Evolutionary conservation across 2,329 filamentous ascomycete genomes (phyloP).

Genomic region (Cyclaneusma minus): DNA sequence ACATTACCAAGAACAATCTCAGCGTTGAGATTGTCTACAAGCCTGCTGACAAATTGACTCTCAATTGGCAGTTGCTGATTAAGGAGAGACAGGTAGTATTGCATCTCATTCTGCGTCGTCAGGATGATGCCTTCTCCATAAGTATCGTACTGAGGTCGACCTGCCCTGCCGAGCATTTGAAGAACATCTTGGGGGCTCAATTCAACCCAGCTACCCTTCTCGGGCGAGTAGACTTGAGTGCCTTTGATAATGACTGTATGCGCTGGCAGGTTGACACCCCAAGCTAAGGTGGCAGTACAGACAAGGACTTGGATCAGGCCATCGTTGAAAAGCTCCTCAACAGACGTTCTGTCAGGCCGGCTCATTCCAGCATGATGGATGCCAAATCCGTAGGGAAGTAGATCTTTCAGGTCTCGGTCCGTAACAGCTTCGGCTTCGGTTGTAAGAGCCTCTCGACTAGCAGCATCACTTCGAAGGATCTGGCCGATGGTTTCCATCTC

Average conservation of each 20-base stretch:
- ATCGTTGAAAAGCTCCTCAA: constrained; percentile 86
- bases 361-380: constrained; percentile 98
- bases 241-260: constrained; percentile 99
- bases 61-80: constrained; percentile 98
- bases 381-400: constrained; percentile 90
- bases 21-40: constrained; percentile 92
- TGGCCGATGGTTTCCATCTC: constrained; percentile 95
- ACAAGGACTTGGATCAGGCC: constrained; percentile 90
- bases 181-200: constrained; percentile 93
- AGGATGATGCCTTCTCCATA: constrained; percentile 99
- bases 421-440: constrained; percentile 72
- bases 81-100: constrained; percentile 90
- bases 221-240: constrained; percentile 92
- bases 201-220: constrained; percentile 98
- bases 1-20: constrained; percentile 93
- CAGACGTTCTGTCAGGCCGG: constrained; percentile 82
- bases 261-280: constrained; percentile 96
- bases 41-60: constrained; percentile 81
- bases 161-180: constrained; percentile 96
- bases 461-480: constrained; percentile 83
- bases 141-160: constrained; percentile 89
- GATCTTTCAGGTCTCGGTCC: constrained; percentile 80
- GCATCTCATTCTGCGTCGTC: constrained; percentile 84
- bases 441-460: constrained; percentile 73
- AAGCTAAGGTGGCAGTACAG: constrained; percentile 93